Base-by-base conservation (phyloP, 2,329 filamentous ascomycete species). In the Ceratocystiopsis minuta region DNA sequence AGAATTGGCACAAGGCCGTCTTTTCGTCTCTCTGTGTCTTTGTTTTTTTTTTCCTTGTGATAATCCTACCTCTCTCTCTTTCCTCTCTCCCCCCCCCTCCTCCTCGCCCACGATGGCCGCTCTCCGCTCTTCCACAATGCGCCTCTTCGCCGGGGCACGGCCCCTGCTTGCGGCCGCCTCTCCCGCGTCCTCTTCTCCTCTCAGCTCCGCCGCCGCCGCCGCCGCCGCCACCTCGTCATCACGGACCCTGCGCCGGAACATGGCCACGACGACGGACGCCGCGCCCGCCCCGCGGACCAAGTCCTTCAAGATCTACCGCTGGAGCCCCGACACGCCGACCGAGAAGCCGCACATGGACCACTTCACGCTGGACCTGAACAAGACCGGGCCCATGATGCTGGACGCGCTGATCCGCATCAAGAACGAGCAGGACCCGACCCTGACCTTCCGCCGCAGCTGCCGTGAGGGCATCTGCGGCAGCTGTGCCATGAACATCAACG, bases 401-500 rank as follows among this genome's bases (percentile, higher is more conserved):
- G 90, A 98, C 62, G 90, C 90, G 43, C 68, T 98, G 55, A 90
- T 98, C 61, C 73, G 88, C 55, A 95, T 98, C 66, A 98, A 98
- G 81, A 98, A 98, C 64, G 90, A 98, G 73, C 65, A 93, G 49
- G 90, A 98, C 63, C 86, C 90, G 40, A 96, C 90, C 37, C 65
- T 98, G 56, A 96, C 90, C 42, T 98, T 98, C 72, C 76, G 90
- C 59, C 68, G 90, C 62, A 92, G 83, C 63, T 98, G 90, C 68
- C 74, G 90, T 65, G 90, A 98, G 73, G 90, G 90, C 53, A 98
- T 98, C 57, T 98, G 90, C 60, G 90, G 90, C 52, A 93, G 84
- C 63, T 98, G 90, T 61, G 90, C 90, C 52, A 98, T 98, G 90
- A 98, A 98, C 72, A 96, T 98, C 61, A 92, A 96, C 62, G 90